Conservation (phyloP, 2,329 filamentous ascomycete genomes). For the Shiraia sp. region DNA sequence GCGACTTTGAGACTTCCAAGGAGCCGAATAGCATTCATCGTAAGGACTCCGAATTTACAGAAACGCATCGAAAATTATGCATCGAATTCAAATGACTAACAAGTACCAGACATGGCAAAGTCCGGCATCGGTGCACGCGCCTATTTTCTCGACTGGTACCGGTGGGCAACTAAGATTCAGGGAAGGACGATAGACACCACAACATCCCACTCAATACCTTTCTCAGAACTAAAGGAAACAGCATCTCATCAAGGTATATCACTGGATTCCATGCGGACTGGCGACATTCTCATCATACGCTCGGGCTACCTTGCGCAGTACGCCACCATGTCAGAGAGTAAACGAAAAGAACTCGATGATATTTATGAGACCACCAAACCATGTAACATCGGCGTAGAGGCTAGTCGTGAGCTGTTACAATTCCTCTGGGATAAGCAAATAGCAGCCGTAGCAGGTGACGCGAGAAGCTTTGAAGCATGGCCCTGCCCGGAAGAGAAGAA, state of each 20-base stretch:
- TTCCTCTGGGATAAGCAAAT: slow-evolving; percentile 28
- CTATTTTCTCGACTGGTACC: slow-evolving; percentile 8
- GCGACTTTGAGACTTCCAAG: slow-evolving; percentile 1
- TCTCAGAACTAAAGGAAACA: slow-evolving; percentile 11
- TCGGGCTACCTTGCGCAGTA: slow-evolving; percentile 46
- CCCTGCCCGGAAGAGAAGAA: slow-evolving; percentile 1
- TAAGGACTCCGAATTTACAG: too few relatives aligned
- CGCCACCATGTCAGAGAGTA: background rate
- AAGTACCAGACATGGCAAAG: slow-evolving; percentile 1
- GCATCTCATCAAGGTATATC: slow-evolving; percentile 11
- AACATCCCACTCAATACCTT: slow-evolving; percentile 8
- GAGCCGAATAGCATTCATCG: slow-evolving; percentile 5
- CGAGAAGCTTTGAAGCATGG: slow-evolving; percentile 34
- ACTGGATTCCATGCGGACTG: slow-evolving; percentile 3
- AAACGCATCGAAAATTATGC: too few relatives aligned
- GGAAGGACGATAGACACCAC: background rate
- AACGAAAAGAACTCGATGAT: slow-evolving; percentile 18
- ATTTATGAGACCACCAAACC: slow-evolving; percentile 9
- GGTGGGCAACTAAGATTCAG: slow-evolving; percentile 30
- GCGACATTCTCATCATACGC: slow-evolving; percentile 28
- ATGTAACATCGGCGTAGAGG: slow-evolving; percentile 27
- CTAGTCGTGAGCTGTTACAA: slow-evolving; percentile 15
- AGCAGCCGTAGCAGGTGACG: slow-evolving; percentile 28
- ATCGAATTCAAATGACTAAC: background rate
- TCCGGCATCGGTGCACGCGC: slow-evolving; percentile 5